Evolutionary conservation across 768 basidiomycete genomes (phyloP), one percentile per base, ranked within the genome.

Genomic region (Mycena chlorophos): DNA sequence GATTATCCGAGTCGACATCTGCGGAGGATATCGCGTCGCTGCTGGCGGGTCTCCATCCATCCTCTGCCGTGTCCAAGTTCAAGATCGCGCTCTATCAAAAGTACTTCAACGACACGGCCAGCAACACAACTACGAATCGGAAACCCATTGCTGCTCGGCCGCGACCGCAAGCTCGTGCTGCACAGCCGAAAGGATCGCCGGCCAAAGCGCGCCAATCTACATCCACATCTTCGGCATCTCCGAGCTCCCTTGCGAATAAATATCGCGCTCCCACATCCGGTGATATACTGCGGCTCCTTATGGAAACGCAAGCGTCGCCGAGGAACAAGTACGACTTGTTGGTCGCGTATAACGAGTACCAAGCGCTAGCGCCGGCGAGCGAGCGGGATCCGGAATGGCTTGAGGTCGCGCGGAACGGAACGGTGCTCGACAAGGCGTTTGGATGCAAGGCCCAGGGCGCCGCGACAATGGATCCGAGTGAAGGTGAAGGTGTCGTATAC

Each of bases 41-140:
- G 49, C 61, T 76, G 58, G 68, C 69, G 23, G 63, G 66, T 55
- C 62, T 78, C 28, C 67, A 65, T 5, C 68, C 70, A 40, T 70
- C 76, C 3, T 49, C 66, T 31, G 66, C 70, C 4, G 61, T 69
- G 16, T 68, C 71, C 52, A 69, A 66, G 42, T 79, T 79, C 52
- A 78, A 77, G 61, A 61, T 77, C n/a, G 63, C 65, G 1, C 58
- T 77, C 20, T 77, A 74, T 56, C 72, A 73, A 53, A 75, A 70
- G 61, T 69, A 74, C 43, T 60, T 78, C 37, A 67, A 65, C 8
- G 69, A 67, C 43, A 59, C 63, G 8, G 47, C 60, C 6, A 60
- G 63, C 20, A 51, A 37, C 28, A 51, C 51, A 3, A n/a, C n/a
- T n/a, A n/a, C n/a, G n/a, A n/a, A n/a, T n/a, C n/a, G n/a, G n/a